phyloP scores from a whole-genome alignment of 441 rosid species.

The Euphorbia celastroides region DNA sequence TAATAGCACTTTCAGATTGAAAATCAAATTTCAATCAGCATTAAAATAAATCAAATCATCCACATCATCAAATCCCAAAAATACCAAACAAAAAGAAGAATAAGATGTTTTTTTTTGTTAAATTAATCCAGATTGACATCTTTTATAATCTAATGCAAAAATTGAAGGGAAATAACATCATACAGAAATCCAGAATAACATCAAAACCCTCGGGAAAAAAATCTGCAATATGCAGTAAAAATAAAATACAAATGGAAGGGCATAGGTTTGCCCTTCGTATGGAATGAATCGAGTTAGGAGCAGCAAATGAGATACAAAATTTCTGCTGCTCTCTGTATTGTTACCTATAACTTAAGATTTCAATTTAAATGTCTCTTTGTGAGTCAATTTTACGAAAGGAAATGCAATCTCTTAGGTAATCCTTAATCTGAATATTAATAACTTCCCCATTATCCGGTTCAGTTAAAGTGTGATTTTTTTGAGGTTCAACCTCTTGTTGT shows the following conservation, averaged over 20 bases:
- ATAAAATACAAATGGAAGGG: neutral
- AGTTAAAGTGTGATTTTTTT: neutral
- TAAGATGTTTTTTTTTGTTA: too few relatives aligned
- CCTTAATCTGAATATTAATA: neutral
- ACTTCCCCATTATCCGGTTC: too few relatives aligned
- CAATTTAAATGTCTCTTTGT: neutral
- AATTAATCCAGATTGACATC: too few relatives aligned
- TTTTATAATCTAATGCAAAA: too few relatives aligned
- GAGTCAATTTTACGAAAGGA: neutral
- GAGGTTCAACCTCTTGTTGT: neutral
- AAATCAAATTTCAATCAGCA: too few relatives aligned
- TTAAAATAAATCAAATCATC: too few relatives aligned
- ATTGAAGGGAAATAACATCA: too few relatives aligned
- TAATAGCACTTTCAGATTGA: too few relatives aligned
- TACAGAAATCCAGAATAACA: neutral
- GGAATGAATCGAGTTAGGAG: constrained; percentile 1
- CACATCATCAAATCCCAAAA: too few relatives aligned
- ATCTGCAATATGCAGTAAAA: neutral
- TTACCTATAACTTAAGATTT: constrained; percentile 20
- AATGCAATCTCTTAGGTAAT: neutral
- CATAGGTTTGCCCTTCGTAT: neutral
- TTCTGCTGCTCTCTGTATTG: constrained; percentile 24
- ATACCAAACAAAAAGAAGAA: too few relatives aligned
- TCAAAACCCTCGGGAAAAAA: neutral
- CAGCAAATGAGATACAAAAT: constrained; percentile 36